These are phyloP conservation scores for Aspergillus hancockii DNA, from an alignment of 495 filamentous ascomycete species.

Conservation along the genomic window DNA sequence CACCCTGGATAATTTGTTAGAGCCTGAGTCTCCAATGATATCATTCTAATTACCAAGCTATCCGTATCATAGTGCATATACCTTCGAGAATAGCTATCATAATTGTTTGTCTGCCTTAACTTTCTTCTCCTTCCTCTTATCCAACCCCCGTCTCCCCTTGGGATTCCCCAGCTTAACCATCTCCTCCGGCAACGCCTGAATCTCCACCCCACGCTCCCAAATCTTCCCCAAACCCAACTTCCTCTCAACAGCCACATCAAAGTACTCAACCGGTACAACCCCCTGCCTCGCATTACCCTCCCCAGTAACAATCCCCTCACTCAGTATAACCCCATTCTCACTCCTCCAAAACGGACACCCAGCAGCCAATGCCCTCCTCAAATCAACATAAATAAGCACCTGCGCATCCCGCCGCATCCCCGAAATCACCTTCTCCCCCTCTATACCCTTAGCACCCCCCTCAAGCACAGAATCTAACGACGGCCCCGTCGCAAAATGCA, in stretches of 20 bases:
- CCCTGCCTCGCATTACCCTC: constrained; percentile 22
- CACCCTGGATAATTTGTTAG: neutral
- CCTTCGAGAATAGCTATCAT: no score
- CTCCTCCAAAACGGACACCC: constrained; percentile 81
- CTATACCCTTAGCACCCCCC: constrained; percentile 19
- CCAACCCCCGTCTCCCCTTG: constrained; percentile 29
- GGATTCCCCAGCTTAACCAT: constrained; percentile 34
- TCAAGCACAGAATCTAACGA: constrained; percentile 42
- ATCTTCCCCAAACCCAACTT: constrained; percentile 59
- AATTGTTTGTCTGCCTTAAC: neutral
- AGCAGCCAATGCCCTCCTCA: constrained; percentile 61
- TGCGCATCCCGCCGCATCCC: constrained; percentile 84
- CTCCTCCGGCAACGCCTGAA: constrained; percentile 50
- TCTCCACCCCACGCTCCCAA: constrained; percentile 63
- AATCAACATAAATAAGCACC: constrained; percentile 77
- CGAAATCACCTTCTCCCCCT: constrained; percentile 60
- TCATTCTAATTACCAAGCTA: no score
- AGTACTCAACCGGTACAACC: constrained; percentile 44
- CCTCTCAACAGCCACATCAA: constrained; percentile 57
- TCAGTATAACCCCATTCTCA: constrained; percentile 76
- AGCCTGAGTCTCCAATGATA: no score
- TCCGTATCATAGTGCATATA: no score
- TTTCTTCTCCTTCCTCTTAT: neutral
- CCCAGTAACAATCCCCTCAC: constrained; percentile 41
- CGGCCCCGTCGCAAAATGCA: constrained; percentile 79